Conservation (phyloP, 2,329 filamentous ascomycete species). For the Ceratocystiopsis brevicomis region DNA sequence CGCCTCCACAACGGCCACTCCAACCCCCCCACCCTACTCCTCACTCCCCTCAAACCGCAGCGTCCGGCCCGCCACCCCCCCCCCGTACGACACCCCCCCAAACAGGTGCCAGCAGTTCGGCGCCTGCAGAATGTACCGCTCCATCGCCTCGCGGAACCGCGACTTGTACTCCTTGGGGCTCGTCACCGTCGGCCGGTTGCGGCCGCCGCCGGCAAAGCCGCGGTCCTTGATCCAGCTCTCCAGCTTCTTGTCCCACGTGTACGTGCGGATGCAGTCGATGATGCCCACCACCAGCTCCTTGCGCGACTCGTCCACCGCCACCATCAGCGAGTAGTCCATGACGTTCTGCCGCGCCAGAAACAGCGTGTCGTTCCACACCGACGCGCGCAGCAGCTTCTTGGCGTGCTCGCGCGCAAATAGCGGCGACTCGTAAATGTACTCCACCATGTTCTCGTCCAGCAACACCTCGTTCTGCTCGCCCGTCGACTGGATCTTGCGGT, state of each 20-base stretch:
- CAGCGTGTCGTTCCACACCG: constrained; percentile 93
- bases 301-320: constrained; percentile 76
- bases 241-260: constrained; percentile 99
- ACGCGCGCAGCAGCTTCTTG: constrained; percentile 77
- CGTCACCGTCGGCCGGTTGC: constrained; percentile 82
- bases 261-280: constrained; percentile 94
- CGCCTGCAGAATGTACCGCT: constrained; percentile 48
- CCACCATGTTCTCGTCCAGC: constrained; percentile 95
- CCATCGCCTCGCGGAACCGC: constrained; percentile 86
- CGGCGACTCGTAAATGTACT: constrained; percentile 95
- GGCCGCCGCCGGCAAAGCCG: constrained; percentile 56
- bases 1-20: no score
- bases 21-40: no score
- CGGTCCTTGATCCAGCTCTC: constrained; percentile 99
- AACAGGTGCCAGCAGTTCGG: constrained; percentile 65
- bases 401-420: constrained; percentile 90
- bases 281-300: constrained; percentile 94
- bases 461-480: constrained; percentile 93
- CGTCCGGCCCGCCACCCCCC: constrained; percentile 5
- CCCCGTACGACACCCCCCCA: constrained; percentile 14
- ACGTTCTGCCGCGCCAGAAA: constrained; percentile 91
- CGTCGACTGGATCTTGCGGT: constrained; percentile 89
- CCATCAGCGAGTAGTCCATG: constrained; percentile 98
- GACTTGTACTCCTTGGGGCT: constrained; percentile 96
- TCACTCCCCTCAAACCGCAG: constrained; percentile 6